Evolutionary conservation across 352 stramenopile species (phyloP).

Genomic region (Phytophthora ramorum): DNA sequence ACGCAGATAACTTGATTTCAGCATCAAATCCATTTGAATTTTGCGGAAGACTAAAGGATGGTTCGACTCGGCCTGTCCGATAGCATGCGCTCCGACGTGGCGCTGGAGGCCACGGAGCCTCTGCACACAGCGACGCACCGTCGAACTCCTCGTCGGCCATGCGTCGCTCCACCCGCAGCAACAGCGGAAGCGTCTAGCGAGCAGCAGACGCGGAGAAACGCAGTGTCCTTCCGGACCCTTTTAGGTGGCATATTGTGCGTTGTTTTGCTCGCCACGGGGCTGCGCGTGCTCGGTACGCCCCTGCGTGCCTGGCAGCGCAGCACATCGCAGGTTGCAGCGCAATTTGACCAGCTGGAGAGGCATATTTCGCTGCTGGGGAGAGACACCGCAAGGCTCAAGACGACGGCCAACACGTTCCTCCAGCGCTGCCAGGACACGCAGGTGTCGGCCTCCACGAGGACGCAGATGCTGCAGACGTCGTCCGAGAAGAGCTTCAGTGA

Average conservation of each 20-base stretch:
- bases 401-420: slow-evolving; percentile 28
- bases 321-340: not conserved
- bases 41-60: slow-evolving; percentile 29
- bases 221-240: slow-evolving; percentile 11
- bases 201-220: slow-evolving; percentile 11
- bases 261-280: slow-evolving; percentile 12
- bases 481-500: slow-evolving; percentile 23
- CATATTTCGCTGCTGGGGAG: slow-evolving; percentile 24
- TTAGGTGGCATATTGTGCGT: slow-evolving; percentile 20
- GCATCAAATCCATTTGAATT: slow-evolving; percentile 34
- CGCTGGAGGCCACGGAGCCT: slow-evolving; percentile 28
- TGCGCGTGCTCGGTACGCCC: not conserved
- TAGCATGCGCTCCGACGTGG: slow-evolving; percentile 47
- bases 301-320: slow-evolving; percentile 5
- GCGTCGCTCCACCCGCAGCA: slow-evolving; percentile 4
- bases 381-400: slow-evolving; percentile 27
- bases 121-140: slow-evolving; percentile 14
- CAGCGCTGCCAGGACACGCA: slow-evolving; percentile 34
- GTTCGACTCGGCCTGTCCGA: slow-evolving; percentile 43
- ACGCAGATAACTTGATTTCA: slow-evolving; percentile 9
- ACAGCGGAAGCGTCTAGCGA: not conserved
- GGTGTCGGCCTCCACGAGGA: slow-evolving; percentile 25
- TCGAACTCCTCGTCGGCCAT: slow-evolving; percentile 2
- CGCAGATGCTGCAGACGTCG: slow-evolving; percentile 25
- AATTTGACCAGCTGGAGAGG: slow-evolving; percentile 41